Conservation (phyloP, 164 flowering plant genomes). For the Litsea cubeba region DNA sequence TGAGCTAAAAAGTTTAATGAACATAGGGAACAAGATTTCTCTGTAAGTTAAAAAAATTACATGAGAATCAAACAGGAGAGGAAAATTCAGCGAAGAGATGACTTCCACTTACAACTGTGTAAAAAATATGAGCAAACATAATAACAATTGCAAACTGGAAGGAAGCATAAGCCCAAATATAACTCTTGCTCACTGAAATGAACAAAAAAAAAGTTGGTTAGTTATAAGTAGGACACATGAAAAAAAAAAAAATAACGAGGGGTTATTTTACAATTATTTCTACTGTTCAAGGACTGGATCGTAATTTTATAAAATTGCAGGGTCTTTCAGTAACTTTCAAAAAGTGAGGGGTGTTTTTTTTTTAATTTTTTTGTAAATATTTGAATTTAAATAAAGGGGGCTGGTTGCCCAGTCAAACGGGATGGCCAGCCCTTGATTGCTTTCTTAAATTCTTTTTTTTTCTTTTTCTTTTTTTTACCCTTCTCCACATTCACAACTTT, state of each 20-base stretch:
- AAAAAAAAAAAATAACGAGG: not conserved
- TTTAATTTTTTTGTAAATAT: too few relatives aligned
- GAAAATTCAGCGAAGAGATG: not conserved
- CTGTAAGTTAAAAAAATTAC: not conserved
- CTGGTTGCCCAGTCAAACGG: too few relatives aligned
- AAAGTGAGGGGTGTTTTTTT: too few relatives aligned
- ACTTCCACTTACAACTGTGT: slow-evolving; percentile 53
- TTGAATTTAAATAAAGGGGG: too few relatives aligned
- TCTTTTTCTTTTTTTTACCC: too few relatives aligned
- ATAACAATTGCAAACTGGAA: slow-evolving; percentile 80
- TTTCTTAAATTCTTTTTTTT: too few relatives aligned
- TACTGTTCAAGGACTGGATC: too few relatives aligned
- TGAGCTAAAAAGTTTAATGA: slow-evolving; percentile 42
- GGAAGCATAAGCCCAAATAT: slow-evolving; percentile 83
- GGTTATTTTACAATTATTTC: not conserved
- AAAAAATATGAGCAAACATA: slow-evolving; percentile 79
- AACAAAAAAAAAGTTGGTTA: not conserved
- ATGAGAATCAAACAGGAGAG: not conserved
- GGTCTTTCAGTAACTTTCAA: too few relatives aligned
- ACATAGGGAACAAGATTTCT: not conserved
- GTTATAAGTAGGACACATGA: not conserved
- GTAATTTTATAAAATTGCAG: too few relatives aligned
- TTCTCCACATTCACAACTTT: too few relatives aligned
- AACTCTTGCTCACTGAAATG: slow-evolving; percentile 68
- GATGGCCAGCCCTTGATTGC: too few relatives aligned